A percentile compares a stretch with the other conserved stretches of the same genome.
phyloP scores from a whole-genome alignment of 83 land plant species.

The Picea mariana region DNA sequence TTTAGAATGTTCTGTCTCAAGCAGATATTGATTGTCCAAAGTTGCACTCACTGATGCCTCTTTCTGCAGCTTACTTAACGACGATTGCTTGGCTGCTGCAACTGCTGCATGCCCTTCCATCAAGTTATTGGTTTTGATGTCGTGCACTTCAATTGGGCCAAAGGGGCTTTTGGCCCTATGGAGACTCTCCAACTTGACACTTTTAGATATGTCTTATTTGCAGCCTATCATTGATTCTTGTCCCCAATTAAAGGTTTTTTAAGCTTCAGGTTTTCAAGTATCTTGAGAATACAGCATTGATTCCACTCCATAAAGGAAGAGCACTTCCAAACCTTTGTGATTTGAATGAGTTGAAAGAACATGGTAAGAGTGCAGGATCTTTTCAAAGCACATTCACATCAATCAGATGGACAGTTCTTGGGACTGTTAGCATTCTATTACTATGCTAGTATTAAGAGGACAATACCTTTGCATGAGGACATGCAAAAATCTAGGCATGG shows the following conservation, averaged over 20 bases:
- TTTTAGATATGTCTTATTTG: slow-evolving; percentile 44
- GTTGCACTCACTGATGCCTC: slow-evolving; percentile 54
- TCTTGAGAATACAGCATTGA: slow-evolving; percentile 41
- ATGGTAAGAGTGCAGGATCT: too few species aligned
- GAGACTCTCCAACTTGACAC: slow-evolving; percentile 34
- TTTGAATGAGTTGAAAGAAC: slow-evolving; percentile 16
- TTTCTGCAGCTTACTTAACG: slow-evolving; percentile 50
- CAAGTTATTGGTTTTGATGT: slow-evolving; percentile 38
- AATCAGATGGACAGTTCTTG: too few species aligned
- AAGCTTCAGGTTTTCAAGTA: slow-evolving; percentile 54
- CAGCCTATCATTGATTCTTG: slow-evolving; percentile 46
- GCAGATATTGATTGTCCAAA: slow-evolving; percentile 40
- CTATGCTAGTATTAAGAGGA: too few species aligned
- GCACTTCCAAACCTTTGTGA: slow-evolving; percentile 41
- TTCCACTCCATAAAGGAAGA: slow-evolving; percentile 39
- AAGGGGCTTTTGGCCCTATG: slow-evolving; percentile 35
- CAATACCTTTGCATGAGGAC: too few species aligned
- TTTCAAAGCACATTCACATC: too few species aligned
- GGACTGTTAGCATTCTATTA: too few species aligned
- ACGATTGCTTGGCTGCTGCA: slow-evolving; percentile 45
- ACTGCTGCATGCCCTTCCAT: slow-evolving; percentile 43
- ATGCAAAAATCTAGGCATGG: too few species aligned
- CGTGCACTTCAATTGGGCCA: slow-evolving; percentile 45
- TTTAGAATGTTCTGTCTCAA: slow-evolving; percentile 20
- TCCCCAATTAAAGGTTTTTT: slow-evolving; percentile 47